Evolutionary conservation across 2,329 filamentous ascomycete species (phyloP), one percentile per base, ranked within the genome.

Genomic region (Ophioceras dolichostomum): DNA sequence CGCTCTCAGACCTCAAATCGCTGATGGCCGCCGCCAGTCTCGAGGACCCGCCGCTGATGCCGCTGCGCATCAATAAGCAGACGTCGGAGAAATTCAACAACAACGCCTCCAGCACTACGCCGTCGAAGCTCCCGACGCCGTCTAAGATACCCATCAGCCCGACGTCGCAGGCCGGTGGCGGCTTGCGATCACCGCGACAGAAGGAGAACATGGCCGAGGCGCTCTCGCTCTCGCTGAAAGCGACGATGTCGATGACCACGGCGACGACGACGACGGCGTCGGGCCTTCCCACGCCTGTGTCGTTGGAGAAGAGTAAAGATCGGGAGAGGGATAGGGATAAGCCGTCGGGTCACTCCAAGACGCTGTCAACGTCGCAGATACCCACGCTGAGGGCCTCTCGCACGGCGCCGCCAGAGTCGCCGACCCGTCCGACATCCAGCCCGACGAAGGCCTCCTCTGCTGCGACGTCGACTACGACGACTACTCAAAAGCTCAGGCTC

Each of bases 1-100:
- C 88, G 19, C 62, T 96, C 30, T 94, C 88, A 4, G 89, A 96
- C 55, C 67, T 96, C 34, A 82, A 57, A 46, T 47, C 44, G 14
- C 63, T 84, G 14, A 78, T 89, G 59, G 70, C 68, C 29, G 68
- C 74, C 39, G 67, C 78, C 8, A 70, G 64, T 10, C 57, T 79
- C 1, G 62, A 59, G 49, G 65, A 55, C 50, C 47, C 48, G 26
- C 47, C 59, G 8, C 46, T 64, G 12, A 65, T 68, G 51, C 68
- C 70, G 3, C 55, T 75, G 17, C 66, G 67, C 44, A 56, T 67
- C 46, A 64, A 68, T 53, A 65, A 69, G 47, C 61, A 68, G 44
- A 73, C 68, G 2, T 68, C 68, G 2, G 69, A 73, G 40, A 74
- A 68, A 50, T 65, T 67, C 62, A 79, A 63, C 49, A 74, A 67